phyloP scores from a whole-genome alignment of 495 filamentous ascomycete species.

The Neurospora sp. region DNA sequence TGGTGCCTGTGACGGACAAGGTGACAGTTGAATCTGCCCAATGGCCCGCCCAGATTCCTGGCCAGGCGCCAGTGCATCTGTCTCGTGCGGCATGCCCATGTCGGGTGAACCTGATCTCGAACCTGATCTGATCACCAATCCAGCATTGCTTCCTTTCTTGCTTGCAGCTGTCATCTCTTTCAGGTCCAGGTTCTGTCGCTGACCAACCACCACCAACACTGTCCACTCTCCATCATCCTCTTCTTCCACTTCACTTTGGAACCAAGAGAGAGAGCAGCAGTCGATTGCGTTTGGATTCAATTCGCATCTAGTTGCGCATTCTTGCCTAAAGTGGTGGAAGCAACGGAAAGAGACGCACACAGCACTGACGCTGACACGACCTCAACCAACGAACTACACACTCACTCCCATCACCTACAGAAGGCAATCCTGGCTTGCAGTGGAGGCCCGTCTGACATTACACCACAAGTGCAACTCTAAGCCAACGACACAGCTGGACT shows the following conservation, averaged over 20 bases:
- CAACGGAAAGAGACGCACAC: background rate
- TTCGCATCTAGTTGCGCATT: background rate
- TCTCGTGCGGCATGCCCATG: background rate
- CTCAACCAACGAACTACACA: background rate
- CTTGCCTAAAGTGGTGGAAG: no score
- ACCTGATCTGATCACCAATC: background rate
- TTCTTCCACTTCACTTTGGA: background rate
- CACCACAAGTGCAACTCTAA: background rate
- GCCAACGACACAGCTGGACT: background rate
- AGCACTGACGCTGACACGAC: background rate
- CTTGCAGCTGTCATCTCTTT: background rate
- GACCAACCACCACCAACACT: background rate
- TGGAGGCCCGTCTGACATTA: no score
- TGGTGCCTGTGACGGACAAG: no score
- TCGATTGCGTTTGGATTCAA: background rate
- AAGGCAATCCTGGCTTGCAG: background rate
- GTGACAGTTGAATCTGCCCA: background rate
- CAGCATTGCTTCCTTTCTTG: background rate
- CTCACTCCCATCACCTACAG: background rate
- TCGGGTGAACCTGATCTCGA: background rate
- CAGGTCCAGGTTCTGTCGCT: background rate
- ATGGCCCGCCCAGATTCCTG: background rate
- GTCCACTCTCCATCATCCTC: background rate
- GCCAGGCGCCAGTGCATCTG: background rate
- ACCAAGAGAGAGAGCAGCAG: background rate